Conservation (phyloP, 768 basidiomycete genomes). For the Macrolepiota dolichaula region DNA sequence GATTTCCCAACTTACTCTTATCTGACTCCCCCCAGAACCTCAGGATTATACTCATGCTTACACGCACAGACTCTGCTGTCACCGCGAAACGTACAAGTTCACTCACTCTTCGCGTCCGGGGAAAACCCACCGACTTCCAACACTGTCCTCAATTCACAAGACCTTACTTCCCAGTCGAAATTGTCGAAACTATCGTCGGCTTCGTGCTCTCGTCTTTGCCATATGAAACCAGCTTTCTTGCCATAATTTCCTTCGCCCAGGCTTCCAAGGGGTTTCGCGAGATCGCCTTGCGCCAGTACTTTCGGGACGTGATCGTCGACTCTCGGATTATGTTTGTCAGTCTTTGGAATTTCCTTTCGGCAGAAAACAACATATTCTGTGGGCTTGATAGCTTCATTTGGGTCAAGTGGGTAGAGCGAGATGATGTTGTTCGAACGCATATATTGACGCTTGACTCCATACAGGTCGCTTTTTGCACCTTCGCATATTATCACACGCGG, state of each 20-base stretch:
- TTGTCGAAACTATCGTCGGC: conserved; percentile 17
- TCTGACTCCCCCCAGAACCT: too few species aligned
- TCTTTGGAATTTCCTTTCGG: conserved; percentile 12
- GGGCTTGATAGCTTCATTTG: conserved; percentile 33
- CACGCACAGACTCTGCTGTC: conserved; percentile 3
- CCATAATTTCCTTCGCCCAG: conserved; percentile 36
- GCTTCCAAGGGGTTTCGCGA: conserved; percentile 39
- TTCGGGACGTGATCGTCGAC: conserved; percentile 18
- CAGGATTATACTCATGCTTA: background rate
- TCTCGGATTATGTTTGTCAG: conserved; percentile 13
- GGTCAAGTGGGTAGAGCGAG: conserved; percentile 39
- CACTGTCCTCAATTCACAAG: background rate
- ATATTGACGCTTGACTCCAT: conserved; percentile 14
- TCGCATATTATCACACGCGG: conserved; percentile 27
- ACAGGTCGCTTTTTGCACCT: conserved; percentile 29
- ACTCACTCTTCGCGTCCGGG: conserved; percentile 2
- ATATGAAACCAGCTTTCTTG: conserved; percentile 3
- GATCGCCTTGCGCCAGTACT: conserved; percentile 37
- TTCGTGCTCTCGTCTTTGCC: conserved; percentile 9
- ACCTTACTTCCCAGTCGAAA: conserved; percentile 5
- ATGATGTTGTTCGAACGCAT: conserved; percentile 7
- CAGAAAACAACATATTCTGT: conserved; percentile 7
- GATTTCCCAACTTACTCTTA: background rate
- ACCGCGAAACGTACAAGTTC: background rate
- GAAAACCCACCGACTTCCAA: background rate